A percentile compares a stretch with the other conserved stretches of the same genome.
Conservation (phyloP, 1,284 basidiomycete genomes). For the Taiwanofungus camphoratus region DNA sequence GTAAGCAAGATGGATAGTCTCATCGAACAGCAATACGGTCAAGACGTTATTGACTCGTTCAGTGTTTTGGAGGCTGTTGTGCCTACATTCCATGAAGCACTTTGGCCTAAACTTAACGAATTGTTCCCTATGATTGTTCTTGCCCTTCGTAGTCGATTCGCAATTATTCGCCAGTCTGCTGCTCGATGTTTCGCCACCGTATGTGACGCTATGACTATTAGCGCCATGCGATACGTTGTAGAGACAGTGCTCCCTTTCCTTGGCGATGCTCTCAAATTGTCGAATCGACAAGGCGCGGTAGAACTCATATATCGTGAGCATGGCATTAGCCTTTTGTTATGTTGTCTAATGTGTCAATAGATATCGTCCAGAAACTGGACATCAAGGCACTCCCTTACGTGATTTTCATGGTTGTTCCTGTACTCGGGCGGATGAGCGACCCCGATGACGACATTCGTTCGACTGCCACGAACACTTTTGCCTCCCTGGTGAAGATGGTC, state of each 20-base stretch:
- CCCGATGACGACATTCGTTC: slow-evolving; percentile 87
- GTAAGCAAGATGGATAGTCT: slow-evolving; percentile 51
- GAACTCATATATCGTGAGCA: slow-evolving; percentile 87
- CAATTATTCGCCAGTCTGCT: slow-evolving; percentile 86
- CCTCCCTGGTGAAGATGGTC: slow-evolving; percentile 98
- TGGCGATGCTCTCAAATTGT: slow-evolving; percentile 72
- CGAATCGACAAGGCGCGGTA: slow-evolving; percentile 85
- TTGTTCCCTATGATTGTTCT: slow-evolving; percentile 75
- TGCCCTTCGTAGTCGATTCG: slow-evolving; percentile 79
- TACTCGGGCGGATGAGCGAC: slow-evolving; percentile 98
- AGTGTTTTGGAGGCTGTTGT: slow-evolving; percentile 85
- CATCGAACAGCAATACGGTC: slow-evolving; percentile 73
- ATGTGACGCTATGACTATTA: slow-evolving; percentile 79
- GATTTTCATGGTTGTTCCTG: slow-evolving; percentile 94
- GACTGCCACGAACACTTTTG: slow-evolving; percentile 94
- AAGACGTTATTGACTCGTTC: slow-evolving; percentile 90
- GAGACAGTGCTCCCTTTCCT: slow-evolving; percentile 84
- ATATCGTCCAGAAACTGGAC: slow-evolving; percentile 88
- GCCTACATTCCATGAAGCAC: slow-evolving; percentile 66
- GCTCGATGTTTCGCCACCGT: slow-evolving; percentile 86
- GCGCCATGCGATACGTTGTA: slow-evolving; percentile 87
- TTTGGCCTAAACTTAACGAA: slow-evolving; percentile 66
- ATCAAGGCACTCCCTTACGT: slow-evolving; percentile 96
- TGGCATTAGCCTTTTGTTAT: slow-evolving; percentile 8
- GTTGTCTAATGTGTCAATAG: slow-evolving; percentile 41